Percentiles rank a stretch among this genome's conserved stretches.
These are phyloP conservation scores for Arthroderma uncinatum DNA, from an alignment of 2,329 filamentous ascomycete genomes.

Conservation along the genomic window DNA sequence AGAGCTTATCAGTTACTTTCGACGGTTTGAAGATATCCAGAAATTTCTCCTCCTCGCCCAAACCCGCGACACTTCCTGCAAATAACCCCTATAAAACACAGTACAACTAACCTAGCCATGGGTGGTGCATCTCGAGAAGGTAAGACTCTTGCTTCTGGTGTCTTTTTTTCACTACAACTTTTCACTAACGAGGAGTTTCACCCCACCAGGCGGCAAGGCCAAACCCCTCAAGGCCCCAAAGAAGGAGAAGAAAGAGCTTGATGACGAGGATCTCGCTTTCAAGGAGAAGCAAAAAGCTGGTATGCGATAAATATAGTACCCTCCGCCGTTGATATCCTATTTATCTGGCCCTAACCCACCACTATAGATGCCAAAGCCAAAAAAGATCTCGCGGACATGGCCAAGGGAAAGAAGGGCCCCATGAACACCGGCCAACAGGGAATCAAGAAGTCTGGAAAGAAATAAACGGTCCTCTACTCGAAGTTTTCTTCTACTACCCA, in stretches of 20 bases:
- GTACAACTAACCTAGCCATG: slow-evolving; percentile 38
- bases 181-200: not conserved
- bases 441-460: slow-evolving; percentile 98
- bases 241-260: slow-evolving; percentile 70
- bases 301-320: slow-evolving; percentile 36
- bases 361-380: slow-evolving; percentile 64
- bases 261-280: slow-evolving; percentile 77
- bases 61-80: not conserved
- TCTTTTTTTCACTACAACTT: not conserved
- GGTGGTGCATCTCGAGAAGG: slow-evolving; percentile 58
- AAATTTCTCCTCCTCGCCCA: not conserved
- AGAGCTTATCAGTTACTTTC: not conserved
- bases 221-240: slow-evolving; percentile 83
- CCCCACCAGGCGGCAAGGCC: slow-evolving; percentile 57
- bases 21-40: not conserved
- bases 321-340: not conserved
- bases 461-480: slow-evolving; percentile 44
- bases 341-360: not conserved
- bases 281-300: slow-evolving; percentile 75
- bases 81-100: not conserved
- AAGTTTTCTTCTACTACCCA: not conserved
- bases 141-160: slow-evolving; percentile 23
- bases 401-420: slow-evolving; percentile 69
- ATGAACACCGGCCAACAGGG: slow-evolving; percentile 73
- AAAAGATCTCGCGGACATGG: slow-evolving; percentile 72